Conservation (phyloP, 139 green algal genomes). For the Trebouxia sp. region DNA sequence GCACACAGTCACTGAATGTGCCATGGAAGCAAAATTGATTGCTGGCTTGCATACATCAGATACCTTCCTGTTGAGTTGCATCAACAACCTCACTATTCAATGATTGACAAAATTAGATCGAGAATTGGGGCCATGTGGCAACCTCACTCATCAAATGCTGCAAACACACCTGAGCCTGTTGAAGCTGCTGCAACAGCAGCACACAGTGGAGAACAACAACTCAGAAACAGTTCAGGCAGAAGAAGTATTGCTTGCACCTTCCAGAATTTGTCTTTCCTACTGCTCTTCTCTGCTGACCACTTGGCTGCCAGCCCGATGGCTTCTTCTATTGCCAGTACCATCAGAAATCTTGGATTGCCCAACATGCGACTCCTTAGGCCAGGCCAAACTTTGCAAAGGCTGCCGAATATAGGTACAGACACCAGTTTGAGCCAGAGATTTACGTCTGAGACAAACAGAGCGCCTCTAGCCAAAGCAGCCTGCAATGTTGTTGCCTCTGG, state of each 20-base stretch:
- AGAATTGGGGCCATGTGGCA: too few species aligned
- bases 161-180: too few species aligned
- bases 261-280: conserved; percentile 30
- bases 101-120: too few species aligned
- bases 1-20: too few species aligned
- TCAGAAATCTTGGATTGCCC: conserved; percentile 42
- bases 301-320: conserved; percentile 33
- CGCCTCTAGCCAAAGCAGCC: conserved; percentile 29
- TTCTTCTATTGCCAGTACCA: conserved; percentile 38
- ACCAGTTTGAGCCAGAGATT: conserved; percentile 56
- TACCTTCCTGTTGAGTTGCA: too few species aligned
- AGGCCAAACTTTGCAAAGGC: not conserved
- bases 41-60: too few species aligned
- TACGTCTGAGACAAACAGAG: conserved; percentile 33
- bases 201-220: too few species aligned
- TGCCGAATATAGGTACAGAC: conserved; percentile 26
- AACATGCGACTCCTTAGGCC: conserved; percentile 34
- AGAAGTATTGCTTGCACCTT: conserved; percentile 5
- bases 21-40: too few species aligned
- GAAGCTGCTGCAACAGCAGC: too few species aligned
- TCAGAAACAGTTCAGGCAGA: not conserved
- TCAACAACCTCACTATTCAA: too few species aligned
- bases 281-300: conserved; percentile 30
- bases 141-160: too few species aligned
- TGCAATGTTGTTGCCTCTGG: conserved; percentile 7